phyloP scores from a whole-genome alignment of 1,139 yeast genomes.

The Yamadazyma taylorii region DNA sequence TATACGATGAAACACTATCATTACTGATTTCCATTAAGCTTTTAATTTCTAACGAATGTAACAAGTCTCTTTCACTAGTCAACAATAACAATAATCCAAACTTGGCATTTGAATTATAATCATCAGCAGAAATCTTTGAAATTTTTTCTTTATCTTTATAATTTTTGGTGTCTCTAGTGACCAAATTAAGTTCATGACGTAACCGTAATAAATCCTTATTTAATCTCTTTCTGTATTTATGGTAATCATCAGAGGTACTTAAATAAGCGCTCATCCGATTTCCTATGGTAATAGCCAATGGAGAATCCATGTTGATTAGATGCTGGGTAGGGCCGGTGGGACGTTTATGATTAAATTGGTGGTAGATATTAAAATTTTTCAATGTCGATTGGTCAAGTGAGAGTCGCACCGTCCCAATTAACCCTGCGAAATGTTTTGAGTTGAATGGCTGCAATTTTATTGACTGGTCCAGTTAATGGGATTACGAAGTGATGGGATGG shows the following conservation, averaged over 20 bases:
- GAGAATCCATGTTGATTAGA: conserved; percentile 36
- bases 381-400: too few relatives aligned
- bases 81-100: conserved; percentile 52
- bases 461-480: too few relatives aligned
- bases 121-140: conserved; percentile 42
- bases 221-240: conserved; percentile 46
- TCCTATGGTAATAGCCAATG: conserved; percentile 47
- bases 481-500: too few relatives aligned
- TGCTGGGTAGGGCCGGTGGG: too few relatives aligned
- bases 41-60: conserved; percentile 67
- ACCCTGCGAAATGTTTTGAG: too few relatives aligned
- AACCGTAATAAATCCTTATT: conserved; percentile 52
- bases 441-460: too few relatives aligned
- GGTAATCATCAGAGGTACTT: conserved; percentile 51
- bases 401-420: background rate
- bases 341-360: too few relatives aligned
- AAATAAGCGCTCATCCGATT: conserved; percentile 50
- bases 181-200: conserved; percentile 57
- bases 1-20: conserved; percentile 42
- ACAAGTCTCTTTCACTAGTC: conserved; percentile 66
- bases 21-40: conserved; percentile 55
- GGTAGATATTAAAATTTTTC: too few relatives aligned
- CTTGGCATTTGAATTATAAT: conserved; percentile 45
- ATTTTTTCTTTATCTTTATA: conserved; percentile 47
- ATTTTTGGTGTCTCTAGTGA: conserved; percentile 58